Conservation (phyloP, 345 rosid species). For the Kernera saxatilis region DNA sequence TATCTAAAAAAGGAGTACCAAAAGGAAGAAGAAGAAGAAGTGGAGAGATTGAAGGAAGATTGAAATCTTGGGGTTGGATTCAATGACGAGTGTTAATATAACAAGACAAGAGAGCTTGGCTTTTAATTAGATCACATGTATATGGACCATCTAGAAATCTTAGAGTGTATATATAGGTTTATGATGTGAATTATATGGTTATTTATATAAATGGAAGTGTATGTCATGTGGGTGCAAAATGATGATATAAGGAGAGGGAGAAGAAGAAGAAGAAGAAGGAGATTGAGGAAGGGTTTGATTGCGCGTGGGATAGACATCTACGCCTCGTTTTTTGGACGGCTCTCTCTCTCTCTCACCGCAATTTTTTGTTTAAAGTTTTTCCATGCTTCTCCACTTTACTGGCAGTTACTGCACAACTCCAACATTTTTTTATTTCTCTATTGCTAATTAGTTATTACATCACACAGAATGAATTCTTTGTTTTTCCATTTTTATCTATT, state of each 20-base stretch:
- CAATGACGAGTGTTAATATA: slow-evolving; percentile 17
- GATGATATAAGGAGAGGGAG: slow-evolving; percentile 26
- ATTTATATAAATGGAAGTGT: slow-evolving; percentile 26
- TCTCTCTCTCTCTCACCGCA: slow-evolving; percentile 43
- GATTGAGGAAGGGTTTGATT: slow-evolving; percentile 41
- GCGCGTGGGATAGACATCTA: slow-evolving; percentile 89
- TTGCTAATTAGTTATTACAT: slow-evolving; percentile 3
- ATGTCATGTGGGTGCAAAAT: slow-evolving; percentile 20
- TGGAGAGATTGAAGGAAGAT: not conserved
- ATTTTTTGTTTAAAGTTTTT: slow-evolving; percentile 53
- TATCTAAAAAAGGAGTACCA: not conserved
- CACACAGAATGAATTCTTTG: not conserved
- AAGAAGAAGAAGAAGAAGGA: slow-evolving; percentile 17
- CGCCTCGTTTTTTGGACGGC: slow-evolving; percentile 89
- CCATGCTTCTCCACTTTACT: slow-evolving; percentile 31
- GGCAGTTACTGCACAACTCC: slow-evolving; percentile 15
- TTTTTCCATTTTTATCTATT: not conserved
- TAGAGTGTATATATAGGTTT: slow-evolving; percentile 6
- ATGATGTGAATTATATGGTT: slow-evolving; percentile 5
- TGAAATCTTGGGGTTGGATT: not conserved
- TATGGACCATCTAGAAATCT: slow-evolving; percentile 26
- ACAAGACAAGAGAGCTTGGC: slow-evolving; percentile 12
- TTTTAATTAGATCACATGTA: slow-evolving; percentile 17
- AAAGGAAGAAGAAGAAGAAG: not conserved
- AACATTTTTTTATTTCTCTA: slow-evolving; percentile 7